Percentiles rank a stretch among this genome's conserved stretches.
phyloP scores from a whole-genome alignment of 192 early-diverging fungal genomes.

The Coemansia sp. region DNA sequence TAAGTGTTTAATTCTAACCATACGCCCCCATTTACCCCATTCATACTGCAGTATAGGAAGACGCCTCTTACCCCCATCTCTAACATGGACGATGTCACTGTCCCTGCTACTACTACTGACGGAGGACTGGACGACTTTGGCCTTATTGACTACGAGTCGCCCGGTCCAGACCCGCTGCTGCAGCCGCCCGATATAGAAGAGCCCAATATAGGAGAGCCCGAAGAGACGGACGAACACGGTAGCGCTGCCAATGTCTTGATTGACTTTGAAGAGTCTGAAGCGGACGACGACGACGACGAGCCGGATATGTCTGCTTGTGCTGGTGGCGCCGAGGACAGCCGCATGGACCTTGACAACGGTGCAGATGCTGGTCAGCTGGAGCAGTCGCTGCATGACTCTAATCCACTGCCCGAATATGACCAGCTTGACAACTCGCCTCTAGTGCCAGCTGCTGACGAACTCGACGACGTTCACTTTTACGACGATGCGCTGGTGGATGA shows the following conservation, averaged over 20 bases:
- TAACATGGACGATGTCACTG: background rate
- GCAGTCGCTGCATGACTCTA: background rate
- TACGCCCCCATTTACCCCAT: background rate
- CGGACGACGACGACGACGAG: background rate
- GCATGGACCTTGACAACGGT: background rate
- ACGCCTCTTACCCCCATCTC: background rate
- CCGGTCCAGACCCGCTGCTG: constrained; percentile 10
- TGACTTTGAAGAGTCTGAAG: constrained; percentile 28
- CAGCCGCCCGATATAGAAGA: background rate
- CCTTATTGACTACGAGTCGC: constrained; percentile 47
- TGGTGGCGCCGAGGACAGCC: background rate
- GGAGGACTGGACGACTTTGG: constrained; percentile 33
- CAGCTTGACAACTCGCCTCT: too few relatives aligned
- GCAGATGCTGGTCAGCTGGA: background rate
- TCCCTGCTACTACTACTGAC: background rate
- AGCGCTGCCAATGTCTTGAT: constrained; percentile 10
- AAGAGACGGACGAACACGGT: background rate
- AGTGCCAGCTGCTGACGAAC: background rate
- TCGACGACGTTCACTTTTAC: background rate
- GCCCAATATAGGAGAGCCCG: background rate
- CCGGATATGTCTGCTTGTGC: background rate
- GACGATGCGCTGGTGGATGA: background rate
- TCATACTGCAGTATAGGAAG: background rate
- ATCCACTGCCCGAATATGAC: too few relatives aligned
- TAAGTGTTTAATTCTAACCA: background rate